phyloP scores from a whole-genome alignment of 257 asterid species.

The Gentiana macrophylla region DNA sequence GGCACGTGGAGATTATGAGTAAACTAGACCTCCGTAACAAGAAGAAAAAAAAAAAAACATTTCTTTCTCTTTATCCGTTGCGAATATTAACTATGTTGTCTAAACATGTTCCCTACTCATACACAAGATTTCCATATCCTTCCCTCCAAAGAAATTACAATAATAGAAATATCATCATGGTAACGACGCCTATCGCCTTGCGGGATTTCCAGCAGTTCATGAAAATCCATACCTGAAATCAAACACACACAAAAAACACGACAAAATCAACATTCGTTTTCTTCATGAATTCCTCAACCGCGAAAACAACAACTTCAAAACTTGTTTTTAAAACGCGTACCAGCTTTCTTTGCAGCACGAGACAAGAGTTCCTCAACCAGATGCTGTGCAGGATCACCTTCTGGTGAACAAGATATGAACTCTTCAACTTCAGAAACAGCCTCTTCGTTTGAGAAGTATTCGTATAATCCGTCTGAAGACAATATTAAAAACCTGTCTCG shows the following conservation, averaged over 20 bases:
- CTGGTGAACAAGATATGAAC: constrained; percentile 90
- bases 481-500: constrained; percentile 65
- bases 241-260: not conserved
- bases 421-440: constrained; percentile 80
- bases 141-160: constrained; percentile 94
- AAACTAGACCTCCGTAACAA: too few relatives aligned
- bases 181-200: constrained; percentile 95
- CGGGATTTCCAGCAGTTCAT: constrained; percentile 85
- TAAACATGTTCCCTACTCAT: constrained; percentile 21
- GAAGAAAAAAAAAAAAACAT: too few relatives aligned
- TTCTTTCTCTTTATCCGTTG: not conserved
- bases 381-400: constrained; percentile 98
- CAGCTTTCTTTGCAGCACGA: constrained; percentile 94
- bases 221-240: constrained; percentile 80
- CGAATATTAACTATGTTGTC: constrained; percentile 5
- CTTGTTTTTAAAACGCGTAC: constrained; percentile 15
- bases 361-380: constrained; percentile 77
- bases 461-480: constrained; percentile 90
- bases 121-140: constrained; percentile 96
- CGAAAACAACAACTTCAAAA: not conserved
- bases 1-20: too few relatives aligned
- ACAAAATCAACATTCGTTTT: not conserved
- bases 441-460: constrained; percentile 94
- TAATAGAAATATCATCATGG: constrained; percentile 95
- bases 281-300: too few relatives aligned